Evolutionary conservation across 1,284 basidiomycete species (phyloP).

Genomic region (Pholiota adiposa): DNA sequence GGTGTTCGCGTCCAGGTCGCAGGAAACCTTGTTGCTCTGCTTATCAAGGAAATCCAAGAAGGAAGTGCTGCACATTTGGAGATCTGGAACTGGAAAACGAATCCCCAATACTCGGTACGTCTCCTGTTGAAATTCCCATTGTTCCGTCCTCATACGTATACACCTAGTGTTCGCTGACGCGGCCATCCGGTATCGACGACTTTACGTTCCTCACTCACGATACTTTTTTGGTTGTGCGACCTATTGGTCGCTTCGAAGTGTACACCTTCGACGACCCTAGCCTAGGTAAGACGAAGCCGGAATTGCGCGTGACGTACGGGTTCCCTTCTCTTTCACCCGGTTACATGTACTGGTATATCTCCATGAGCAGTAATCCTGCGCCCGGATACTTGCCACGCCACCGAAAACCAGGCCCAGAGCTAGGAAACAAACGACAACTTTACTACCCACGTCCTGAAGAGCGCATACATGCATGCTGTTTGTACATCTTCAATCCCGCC

Average conservation of each 20-base stretch:
- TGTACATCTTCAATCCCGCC: constrained; percentile 45
- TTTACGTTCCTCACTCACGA: constrained; percentile 51
- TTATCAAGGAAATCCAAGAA: constrained; percentile 48
- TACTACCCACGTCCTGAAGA: constrained; percentile 49
- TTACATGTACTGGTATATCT: constrained; percentile 53
- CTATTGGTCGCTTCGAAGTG: constrained; percentile 48
- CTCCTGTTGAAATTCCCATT: constrained; percentile 2
- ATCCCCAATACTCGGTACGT: constrained; percentile 41
- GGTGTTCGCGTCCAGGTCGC: constrained; percentile 52
- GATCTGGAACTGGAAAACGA: constrained; percentile 51
- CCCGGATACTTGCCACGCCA: constrained; percentile 39
- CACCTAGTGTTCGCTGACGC: constrained; percentile 42
- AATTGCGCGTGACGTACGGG: constrained; percentile 38
- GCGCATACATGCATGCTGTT: constrained; percentile 50
- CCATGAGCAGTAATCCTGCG: constrained; percentile 49
- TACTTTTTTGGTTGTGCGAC: constrained; percentile 48
- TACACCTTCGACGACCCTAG: constrained; percentile 47
- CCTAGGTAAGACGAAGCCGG: constrained; percentile 29
- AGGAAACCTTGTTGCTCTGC: constrained; percentile 47
- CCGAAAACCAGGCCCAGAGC: background rate
- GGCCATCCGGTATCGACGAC: constrained; percentile 49
- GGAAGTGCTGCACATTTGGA: constrained; percentile 43
- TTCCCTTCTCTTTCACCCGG: constrained; percentile 46
- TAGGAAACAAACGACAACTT: constrained; percentile 30
- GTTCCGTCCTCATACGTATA: constrained; percentile 7